Conservation (phyloP, 2,329 filamentous ascomycete genomes). For the Decorospora gaudefroyi region DNA sequence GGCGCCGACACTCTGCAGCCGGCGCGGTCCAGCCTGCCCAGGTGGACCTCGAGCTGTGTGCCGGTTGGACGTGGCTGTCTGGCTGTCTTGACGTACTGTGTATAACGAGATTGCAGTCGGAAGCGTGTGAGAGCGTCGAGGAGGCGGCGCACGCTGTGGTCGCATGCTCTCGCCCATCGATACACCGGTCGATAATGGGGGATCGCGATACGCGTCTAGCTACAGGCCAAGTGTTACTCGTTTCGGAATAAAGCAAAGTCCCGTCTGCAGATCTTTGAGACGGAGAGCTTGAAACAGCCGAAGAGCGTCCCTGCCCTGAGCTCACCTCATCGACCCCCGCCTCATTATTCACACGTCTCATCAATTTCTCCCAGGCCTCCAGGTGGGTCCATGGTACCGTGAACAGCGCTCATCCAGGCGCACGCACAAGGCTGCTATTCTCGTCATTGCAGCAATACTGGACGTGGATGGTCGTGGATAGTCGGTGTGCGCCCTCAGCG, state of each 20-base stretch:
- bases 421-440: too few species aligned
- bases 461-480: too few species aligned
- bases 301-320: slow-evolving; percentile 22
- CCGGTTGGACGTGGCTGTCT: slow-evolving; percentile 13
- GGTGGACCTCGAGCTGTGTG: slow-evolving; percentile 11
- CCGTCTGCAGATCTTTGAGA: slow-evolving; percentile 32
- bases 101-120: too few species aligned
- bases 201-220: slow-evolving; percentile 7
- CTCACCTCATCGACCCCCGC: slow-evolving; percentile 36
- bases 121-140: too few species aligned
- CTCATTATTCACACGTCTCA: slow-evolving; percentile 21
- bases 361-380: slow-evolving; percentile 17
- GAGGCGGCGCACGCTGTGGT: slow-evolving; percentile 3
- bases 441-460: too few species aligned
- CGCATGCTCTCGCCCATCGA: slow-evolving; percentile 4
- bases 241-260: slow-evolving; percentile 25
- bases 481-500: too few species aligned
- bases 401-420: slow-evolving; percentile 19
- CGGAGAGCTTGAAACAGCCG: slow-evolving; percentile 36
- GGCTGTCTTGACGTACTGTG: too few species aligned
- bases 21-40: too few species aligned
- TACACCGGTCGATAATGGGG: slow-evolving; percentile 1
- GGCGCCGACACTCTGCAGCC: too few species aligned
- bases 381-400: slow-evolving; percentile 15
- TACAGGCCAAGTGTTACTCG: slow-evolving; percentile 12